Conservation (phyloP, 2,329 filamentous ascomycete genomes). For the Niveomyces coronatus region DNA sequence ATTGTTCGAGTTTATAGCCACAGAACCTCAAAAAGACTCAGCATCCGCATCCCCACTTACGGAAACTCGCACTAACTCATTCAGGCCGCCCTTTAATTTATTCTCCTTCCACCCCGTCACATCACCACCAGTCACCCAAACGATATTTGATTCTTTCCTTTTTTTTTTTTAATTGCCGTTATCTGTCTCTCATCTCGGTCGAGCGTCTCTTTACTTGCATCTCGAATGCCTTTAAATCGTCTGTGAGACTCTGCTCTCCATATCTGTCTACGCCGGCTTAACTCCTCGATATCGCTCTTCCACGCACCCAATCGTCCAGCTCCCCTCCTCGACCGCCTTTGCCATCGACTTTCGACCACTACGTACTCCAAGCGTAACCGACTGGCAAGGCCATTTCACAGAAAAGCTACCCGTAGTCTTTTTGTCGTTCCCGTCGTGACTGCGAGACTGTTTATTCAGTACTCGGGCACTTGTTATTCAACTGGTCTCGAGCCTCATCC, state of each 20-base stretch:
- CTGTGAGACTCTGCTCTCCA: no score
- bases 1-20: no score
- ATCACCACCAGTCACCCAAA: slow-evolving; percentile 7
- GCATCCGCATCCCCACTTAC: not conserved
- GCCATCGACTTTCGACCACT: no score
- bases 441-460: not conserved
- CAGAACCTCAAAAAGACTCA: not conserved
- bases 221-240: no score
- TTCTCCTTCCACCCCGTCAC: slow-evolving; percentile 10
- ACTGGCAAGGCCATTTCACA: no score
- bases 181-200: slow-evolving; percentile 6
- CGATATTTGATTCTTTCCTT: slow-evolving; percentile 6
- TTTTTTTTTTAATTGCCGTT: slow-evolving; percentile 11
- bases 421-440: no score
- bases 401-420: no score
- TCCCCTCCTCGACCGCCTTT: no score
- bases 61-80: slow-evolving; percentile 9
- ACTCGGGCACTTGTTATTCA: slow-evolving; percentile 5
- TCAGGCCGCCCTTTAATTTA: slow-evolving; percentile 8
- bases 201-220: slow-evolving; percentile 10
- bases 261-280: no score
- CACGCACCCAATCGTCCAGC: no score
- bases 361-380: no score
- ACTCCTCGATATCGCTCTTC: no score
- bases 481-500: slow-evolving; percentile 8